These are phyloP conservation scores for Colletotrichum sidae DNA, from an alignment of 2,329 filamentous ascomycete genomes.

Conservation along the genomic window DNA sequence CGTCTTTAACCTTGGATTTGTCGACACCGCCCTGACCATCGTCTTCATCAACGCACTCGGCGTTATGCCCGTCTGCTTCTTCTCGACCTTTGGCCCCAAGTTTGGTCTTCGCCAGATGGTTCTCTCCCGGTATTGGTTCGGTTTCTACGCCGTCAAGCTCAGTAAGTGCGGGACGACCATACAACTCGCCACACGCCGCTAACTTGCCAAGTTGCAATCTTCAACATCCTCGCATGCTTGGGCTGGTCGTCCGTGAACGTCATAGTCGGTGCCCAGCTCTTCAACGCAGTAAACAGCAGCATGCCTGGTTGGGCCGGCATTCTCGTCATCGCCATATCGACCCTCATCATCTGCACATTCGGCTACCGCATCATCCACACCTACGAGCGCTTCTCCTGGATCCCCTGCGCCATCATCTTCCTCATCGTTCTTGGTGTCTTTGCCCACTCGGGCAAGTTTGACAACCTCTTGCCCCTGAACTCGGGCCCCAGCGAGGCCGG, in stretches of 20 bases:
- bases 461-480: slow-evolving; percentile 65
- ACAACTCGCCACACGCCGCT: neutral
- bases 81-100: slow-evolving; percentile 79
- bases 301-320: slow-evolving; percentile 82
- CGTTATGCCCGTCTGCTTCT: slow-evolving; percentile 79
- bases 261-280: slow-evolving; percentile 82
- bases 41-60: slow-evolving; percentile 82
- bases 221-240: slow-evolving; percentile 77
- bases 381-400: slow-evolving; percentile 82
- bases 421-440: slow-evolving; percentile 77
- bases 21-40: slow-evolving; percentile 77
- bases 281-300: slow-evolving; percentile 76
- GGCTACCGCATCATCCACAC: slow-evolving; percentile 81
- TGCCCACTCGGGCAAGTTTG: slow-evolving; percentile 74
- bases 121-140: slow-evolving; percentile 81
- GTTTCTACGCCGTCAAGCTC: slow-evolving; percentile 76
- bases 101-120: slow-evolving; percentile 86
- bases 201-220: slow-evolving; percentile 67
- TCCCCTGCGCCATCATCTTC: slow-evolving; percentile 79
- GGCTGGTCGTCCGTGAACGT: slow-evolving; percentile 84
- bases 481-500: slow-evolving; percentile 71
- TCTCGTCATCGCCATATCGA: slow-evolving; percentile 78
- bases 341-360: slow-evolving; percentile 79
- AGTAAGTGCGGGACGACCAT: slow-evolving; percentile 56
- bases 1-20: slow-evolving; percentile 77